These are phyloP conservation scores for Phytopythium boreale DNA, from an alignment of 352 stramenopile genomes.

Conservation along the genomic window DNA sequence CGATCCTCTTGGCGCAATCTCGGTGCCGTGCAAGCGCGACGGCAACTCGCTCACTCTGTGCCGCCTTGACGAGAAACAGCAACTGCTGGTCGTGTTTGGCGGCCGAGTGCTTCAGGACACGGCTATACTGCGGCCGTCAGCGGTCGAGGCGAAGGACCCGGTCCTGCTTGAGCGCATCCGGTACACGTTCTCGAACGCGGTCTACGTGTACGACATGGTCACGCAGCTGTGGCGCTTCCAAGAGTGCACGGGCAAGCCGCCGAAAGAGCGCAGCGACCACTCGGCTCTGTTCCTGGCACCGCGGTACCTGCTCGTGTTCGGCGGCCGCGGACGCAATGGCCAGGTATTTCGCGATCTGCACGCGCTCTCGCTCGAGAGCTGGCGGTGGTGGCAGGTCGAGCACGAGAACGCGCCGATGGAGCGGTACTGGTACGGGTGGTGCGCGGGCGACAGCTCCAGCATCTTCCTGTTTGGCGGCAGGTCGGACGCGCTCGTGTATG, in stretches of 20 bases:
- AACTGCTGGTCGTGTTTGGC: conserved; percentile 54
- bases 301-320: conserved; percentile 45
- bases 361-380: conserved; percentile 38
- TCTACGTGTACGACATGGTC: conserved; percentile 47
- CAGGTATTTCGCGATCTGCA: conserved; percentile 49
- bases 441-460: conserved; percentile 20
- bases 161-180: conserved; percentile 54
- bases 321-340: conserved; percentile 50
- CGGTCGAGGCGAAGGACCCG: conserved; percentile 24
- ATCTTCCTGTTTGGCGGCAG: conserved; percentile 68
- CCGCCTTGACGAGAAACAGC: conserved; percentile 39
- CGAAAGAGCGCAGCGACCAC: conserved; percentile 53
- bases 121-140: conserved; percentile 32
- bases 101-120: conserved; percentile 50
- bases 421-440: conserved; percentile 45
- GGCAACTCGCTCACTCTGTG: conserved; percentile 65
- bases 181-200: conserved; percentile 58
- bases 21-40: conserved; percentile 48
- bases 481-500: conserved; percentile 46
- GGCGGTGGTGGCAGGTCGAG: conserved; percentile 48
- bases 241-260: conserved; percentile 32
- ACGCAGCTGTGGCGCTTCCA: conserved; percentile 32
- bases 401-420: conserved; percentile 21
- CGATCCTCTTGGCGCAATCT: conserved; percentile 38
- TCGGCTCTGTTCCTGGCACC: conserved; percentile 48